Evolutionary conservation across 495 filamentous ascomycete genomes (phyloP).

Genomic region (Saxophila tyrrhenica): DNA sequence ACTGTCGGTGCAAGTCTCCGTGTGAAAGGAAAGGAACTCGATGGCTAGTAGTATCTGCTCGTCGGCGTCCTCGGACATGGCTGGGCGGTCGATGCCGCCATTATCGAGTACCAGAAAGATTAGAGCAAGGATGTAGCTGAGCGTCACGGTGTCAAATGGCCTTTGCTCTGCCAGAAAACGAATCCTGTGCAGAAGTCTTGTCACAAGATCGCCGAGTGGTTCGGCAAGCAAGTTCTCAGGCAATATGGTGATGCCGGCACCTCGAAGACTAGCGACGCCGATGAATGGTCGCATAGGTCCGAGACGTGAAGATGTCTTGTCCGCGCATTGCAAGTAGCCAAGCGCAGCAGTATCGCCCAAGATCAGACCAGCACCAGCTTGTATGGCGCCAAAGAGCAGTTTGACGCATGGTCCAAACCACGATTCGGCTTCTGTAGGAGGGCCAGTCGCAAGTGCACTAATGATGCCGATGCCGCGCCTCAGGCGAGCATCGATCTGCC

Average conservation of each 20-base stretch:
- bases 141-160: conserved; percentile 72
- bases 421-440: conserved; percentile 66
- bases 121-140: conserved; percentile 79
- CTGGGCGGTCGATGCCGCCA: conserved; percentile 58
- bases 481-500: conserved; percentile 54
- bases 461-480: conserved; percentile 76
- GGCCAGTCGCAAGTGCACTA: conserved; percentile 65
- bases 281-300: conserved; percentile 68
- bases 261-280: conserved; percentile 73
- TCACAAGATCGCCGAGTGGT: conserved; percentile 73
- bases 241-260: conserved; percentile 59
- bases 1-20: conserved; percentile 49
- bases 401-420: conserved; percentile 77
- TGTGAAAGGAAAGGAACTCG: conserved; percentile 85
- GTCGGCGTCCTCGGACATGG: conserved; percentile 63
- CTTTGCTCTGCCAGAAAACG: conserved; percentile 85
- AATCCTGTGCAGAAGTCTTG: conserved; percentile 79
- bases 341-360: conserved; percentile 66
- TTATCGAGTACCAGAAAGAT: conserved; percentile 61
- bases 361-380: conserved; percentile 68
- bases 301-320: conserved; percentile 63
- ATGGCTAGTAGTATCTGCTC: conserved; percentile 78
- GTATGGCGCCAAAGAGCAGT: conserved; percentile 56
- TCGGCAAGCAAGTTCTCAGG: conserved; percentile 62
- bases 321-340: conserved; percentile 64